These are phyloP conservation scores for Thraustochytrium sp. DNA, from an alignment of 352 stramenopile genomes.

Conservation along the genomic window DNA sequence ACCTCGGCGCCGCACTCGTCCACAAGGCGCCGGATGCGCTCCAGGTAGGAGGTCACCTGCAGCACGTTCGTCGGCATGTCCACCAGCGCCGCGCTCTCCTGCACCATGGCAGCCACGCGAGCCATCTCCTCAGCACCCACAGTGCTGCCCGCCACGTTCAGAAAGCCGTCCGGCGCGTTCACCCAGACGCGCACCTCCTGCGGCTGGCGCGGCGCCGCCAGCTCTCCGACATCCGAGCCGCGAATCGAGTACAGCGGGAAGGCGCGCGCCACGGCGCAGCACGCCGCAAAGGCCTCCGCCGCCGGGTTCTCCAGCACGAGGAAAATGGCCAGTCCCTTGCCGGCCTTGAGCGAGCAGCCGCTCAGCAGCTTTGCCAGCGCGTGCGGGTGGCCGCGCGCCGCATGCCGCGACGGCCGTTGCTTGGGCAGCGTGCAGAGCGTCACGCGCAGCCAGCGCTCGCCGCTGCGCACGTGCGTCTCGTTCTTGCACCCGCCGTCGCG, in stretches of 20 bases:
- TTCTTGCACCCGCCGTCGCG: background rate
- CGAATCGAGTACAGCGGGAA: slow-evolving; percentile 66
- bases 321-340: slow-evolving; percentile 58
- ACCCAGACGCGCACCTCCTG: background rate
- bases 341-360: background rate
- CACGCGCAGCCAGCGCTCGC: background rate
- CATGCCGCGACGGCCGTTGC: slow-evolving; percentile 61
- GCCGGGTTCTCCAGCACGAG: slow-evolving; percentile 59
- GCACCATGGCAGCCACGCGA: slow-evolving; percentile 68
- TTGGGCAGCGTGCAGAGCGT: slow-evolving; percentile 52
- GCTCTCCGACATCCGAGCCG: slow-evolving; percentile 46
- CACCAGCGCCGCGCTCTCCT: slow-evolving; percentile 73
- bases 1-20: slow-evolving; percentile 54
- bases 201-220: background rate
- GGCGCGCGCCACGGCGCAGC: slow-evolving; percentile 57
- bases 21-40: slow-evolving; percentile 59
- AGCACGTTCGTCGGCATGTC: slow-evolving; percentile 81
- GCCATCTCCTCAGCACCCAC: slow-evolving; percentile 50
- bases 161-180: background rate
- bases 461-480: background rate
- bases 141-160: background rate
- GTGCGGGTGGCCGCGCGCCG: slow-evolving; percentile 65
- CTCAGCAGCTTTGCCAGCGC: slow-evolving; percentile 53
- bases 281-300: slow-evolving; percentile 59
- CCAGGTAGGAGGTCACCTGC: slow-evolving; percentile 74